Evolutionary conservation across 2,329 filamentous ascomycete species (phyloP), one percentile per base, ranked within the genome.

Genomic region (Aureobasidium sp.): DNA sequence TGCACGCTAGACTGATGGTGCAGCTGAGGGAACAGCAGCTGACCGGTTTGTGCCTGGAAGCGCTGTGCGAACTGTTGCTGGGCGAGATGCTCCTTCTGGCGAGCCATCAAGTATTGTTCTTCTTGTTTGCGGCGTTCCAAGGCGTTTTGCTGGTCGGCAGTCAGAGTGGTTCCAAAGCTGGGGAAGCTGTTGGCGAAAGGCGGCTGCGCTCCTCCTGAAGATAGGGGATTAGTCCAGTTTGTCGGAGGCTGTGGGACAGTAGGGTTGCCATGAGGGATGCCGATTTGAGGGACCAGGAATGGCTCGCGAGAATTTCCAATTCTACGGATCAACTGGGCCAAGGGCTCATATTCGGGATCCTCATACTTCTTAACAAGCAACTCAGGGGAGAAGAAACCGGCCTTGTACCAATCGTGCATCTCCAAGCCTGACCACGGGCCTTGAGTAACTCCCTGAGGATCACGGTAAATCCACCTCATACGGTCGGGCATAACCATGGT

Each of bases 381-480:
- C 69, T 99, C 93, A 0, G 93, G 87, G 0, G 91, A 96, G 76
- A 99, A 99, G 78, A 97, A 99, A 50, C 93, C 92, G 41, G 92
- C 93, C 74, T 97, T 97, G 77, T 97, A 99, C 94, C 94, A 99
- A 70, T 99, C 95, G 68, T 99, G 95, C 94, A 99, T 99, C 75
- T 99, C 94, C 55, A 99, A 79, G 1, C 94, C 94, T 42, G 91
- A 97, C 77, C 94, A 99, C 0, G 94, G 94, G 0, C 94, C 94
- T 72, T 99, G 94, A 6, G 91, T 87, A 65, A 90, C 88, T 26
- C 91, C 91, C 72, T 96, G 90, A 5, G 94, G 94, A 72, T 99
- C 94, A 58, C 95, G 87, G 72, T 99, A 99, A 20, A 97, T 93
- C 94, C 94, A 99, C 69, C 93, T 84, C 91, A 99, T 99, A 15